Conservation (phyloP, 495 filamentous ascomycete species). For the Penicillium ochrochloron region DNA sequence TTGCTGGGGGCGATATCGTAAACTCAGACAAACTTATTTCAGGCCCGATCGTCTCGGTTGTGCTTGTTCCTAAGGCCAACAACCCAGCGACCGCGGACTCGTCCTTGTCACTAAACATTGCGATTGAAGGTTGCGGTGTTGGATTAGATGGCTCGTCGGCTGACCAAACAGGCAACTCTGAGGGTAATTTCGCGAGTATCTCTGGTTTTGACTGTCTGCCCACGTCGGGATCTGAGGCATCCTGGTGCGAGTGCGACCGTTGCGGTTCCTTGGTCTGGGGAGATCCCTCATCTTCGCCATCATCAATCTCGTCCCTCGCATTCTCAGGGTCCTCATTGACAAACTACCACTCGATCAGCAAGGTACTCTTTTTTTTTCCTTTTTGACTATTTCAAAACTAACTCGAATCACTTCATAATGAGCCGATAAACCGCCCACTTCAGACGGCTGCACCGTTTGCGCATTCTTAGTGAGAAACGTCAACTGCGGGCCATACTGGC, state of each 20-base stretch:
- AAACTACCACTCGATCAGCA: slow-evolving; percentile 28
- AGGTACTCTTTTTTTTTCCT: not conserved
- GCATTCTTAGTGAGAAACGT: slow-evolving; percentile 49
- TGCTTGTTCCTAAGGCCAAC: slow-evolving; percentile 37
- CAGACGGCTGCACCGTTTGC: slow-evolving; percentile 31
- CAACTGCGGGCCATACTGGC: slow-evolving; percentile 45
- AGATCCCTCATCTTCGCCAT: not conserved
- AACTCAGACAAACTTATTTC: slow-evolving; percentile 20
- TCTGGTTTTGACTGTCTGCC: slow-evolving; percentile 1
- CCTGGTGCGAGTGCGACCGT: not conserved
- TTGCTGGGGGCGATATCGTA: slow-evolving; percentile 10
- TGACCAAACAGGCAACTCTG: slow-evolving; percentile 10
- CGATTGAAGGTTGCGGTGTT: not conserved
- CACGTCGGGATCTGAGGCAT: not conserved
- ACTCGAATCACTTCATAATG: slow-evolving; percentile 36
- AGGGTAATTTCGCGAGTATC: too few relatives aligned
- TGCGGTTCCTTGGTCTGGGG: slow-evolving; percentile 2
- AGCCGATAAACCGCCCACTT: slow-evolving; percentile 15
- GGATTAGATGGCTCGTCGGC: slow-evolving; percentile 1
- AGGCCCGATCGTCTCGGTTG: slow-evolving; percentile 8
- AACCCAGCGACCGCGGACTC: slow-evolving; percentile 40
- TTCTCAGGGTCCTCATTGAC: slow-evolving; percentile 29
- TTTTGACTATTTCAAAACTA: not conserved
- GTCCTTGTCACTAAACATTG: slow-evolving; percentile 34
- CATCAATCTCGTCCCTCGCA: slow-evolving; percentile 4